Conservation (phyloP, 345 rosid genomes). For the Zanthoxylum bungeanum region DNA sequence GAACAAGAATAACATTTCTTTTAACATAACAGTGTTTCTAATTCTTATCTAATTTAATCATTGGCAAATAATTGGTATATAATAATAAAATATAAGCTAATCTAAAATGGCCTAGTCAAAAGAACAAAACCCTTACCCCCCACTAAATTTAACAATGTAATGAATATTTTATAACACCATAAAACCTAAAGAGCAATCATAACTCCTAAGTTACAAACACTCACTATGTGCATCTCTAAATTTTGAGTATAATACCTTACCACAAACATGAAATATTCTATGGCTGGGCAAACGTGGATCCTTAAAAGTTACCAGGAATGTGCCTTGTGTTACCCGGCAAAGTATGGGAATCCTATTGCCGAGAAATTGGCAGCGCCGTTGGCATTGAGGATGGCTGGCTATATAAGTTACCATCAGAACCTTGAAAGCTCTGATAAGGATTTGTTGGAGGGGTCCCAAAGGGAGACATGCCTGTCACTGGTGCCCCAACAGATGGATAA, state of each 20-base stretch:
- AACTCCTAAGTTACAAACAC: slow-evolving; percentile 33
- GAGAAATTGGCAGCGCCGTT: slow-evolving; percentile 58
- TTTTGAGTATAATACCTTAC: slow-evolving; percentile 12
- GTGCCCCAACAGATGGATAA: slow-evolving; percentile 37
- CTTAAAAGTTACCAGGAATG: slow-evolving; percentile 2
- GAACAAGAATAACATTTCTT: too few relatives aligned
- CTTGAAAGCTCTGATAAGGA: slow-evolving; percentile 61
- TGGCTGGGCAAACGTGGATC: not conserved
- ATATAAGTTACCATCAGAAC: slow-evolving; percentile 66
- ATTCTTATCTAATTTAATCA: too few relatives aligned
- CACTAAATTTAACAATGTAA: slow-evolving; percentile 11
- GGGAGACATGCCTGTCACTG: slow-evolving; percentile 44
- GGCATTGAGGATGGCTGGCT: slow-evolving; percentile 59
- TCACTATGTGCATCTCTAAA: slow-evolving; percentile 30
- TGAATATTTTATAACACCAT: too few relatives aligned
- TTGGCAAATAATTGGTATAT: not conserved
- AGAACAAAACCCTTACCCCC: slow-evolving; percentile 1
- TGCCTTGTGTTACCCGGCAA: not conserved
- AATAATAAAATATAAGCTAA: slow-evolving; percentile 7
- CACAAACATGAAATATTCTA: slow-evolving; percentile 7
- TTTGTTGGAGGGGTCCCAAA: slow-evolving; percentile 35
- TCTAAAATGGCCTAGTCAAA: too few relatives aligned
- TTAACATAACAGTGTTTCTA: too few relatives aligned
- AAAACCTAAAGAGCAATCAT: not conserved
- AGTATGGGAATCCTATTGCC: slow-evolving; percentile 42